Base-by-base conservation (phyloP, 345 rosid species). In the Heritiera littoralis region DNA sequence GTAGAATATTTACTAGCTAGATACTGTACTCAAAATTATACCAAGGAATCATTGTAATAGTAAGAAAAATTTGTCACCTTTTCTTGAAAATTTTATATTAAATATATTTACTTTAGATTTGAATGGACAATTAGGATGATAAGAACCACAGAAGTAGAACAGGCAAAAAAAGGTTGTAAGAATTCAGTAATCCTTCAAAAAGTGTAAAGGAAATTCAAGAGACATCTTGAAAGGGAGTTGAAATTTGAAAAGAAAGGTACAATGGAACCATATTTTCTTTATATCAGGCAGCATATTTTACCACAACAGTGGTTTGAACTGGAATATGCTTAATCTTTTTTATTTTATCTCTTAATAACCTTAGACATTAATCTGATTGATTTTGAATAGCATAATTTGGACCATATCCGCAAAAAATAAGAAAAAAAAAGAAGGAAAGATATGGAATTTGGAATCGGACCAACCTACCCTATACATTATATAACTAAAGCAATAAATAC, bases 291-390 rank as follows among this genome's bases (percentile, higher is more conserved):
- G 20, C 28, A 38, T 83, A 59, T 74, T 74, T 52, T 32, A 76
- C 76, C 10, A 35, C 14, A 77, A 66, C 43, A 41, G 43, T 79
- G 77, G 51, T 52, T 64, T 64, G 72, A 77, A 77, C 48, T 40
- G 20, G 82, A 81, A 78, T 71, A 81, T 84, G 74, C 82, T 71
- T 41, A 40, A 18, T 32, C 56, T 75, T 18, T 6, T 55, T 6
- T 18, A 1, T 55, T 17, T 55, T 55, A 66, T 56, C 40, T 48
- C 72, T 28, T 52, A 9, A 67, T 35, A 9, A 74, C 32, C 52
- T 51, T 7, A 2, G 13, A 59, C 20, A 48, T 71, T 52, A 52
- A 2, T 69, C 28, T 54, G 32, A 18, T 45, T 66, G 15, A 18
- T 66, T 30, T 56, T 69, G 58, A 69, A 23, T 69, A 6, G 6